These are phyloP conservation scores for Thelonectria olida DNA, from an alignment of 2,329 filamentous ascomycete genomes.

Conservation along the genomic window DNA sequence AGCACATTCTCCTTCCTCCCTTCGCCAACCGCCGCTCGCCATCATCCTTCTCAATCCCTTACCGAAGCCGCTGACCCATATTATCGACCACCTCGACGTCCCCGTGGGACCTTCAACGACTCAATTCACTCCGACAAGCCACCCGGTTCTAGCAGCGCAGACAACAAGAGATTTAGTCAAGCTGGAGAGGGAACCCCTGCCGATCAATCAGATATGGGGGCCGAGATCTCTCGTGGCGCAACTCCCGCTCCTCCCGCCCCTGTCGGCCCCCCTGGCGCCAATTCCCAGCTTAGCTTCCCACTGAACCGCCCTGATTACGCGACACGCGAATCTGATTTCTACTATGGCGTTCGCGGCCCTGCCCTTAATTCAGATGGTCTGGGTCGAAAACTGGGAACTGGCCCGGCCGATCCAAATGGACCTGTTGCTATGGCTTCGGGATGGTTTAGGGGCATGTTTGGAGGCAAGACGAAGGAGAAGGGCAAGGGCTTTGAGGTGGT, in stretches of 20 bases:
- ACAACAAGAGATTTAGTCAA: slow-evolving; percentile 51
- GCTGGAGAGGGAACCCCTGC: slow-evolving; percentile 36
- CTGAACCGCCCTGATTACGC: slow-evolving; percentile 83
- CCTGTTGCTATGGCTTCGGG: slow-evolving; percentile 88
- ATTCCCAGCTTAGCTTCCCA: slow-evolving; percentile 52
- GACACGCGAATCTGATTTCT: slow-evolving; percentile 95
- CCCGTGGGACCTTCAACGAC: slow-evolving; percentile 67
- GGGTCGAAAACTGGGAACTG: slow-evolving; percentile 88
- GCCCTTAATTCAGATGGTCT: slow-evolving; percentile 84
- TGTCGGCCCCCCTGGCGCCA: slow-evolving; percentile 15
- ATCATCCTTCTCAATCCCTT: slow-evolving; percentile 55
- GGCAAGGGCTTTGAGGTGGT: slow-evolving; percentile 98
- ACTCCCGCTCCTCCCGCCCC: slow-evolving; percentile 51
- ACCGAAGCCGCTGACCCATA: slow-evolving; percentile 77
- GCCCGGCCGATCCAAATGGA: slow-evolving; percentile 92
- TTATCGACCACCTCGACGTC: slow-evolving; percentile 83
- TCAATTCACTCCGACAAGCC: slow-evolving; percentile 44
- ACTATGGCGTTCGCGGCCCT: slow-evolving; percentile 91
- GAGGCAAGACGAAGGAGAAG: slow-evolving; percentile 91
- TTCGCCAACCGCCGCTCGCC: slow-evolving; percentile 62
- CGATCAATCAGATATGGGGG: slow-evolving; percentile 53
- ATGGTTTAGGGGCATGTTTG: slow-evolving; percentile 84
- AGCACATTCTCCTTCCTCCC: slow-evolving; percentile 78
- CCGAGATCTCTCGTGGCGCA: slow-evolving; percentile 52
- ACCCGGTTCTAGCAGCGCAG: slow-evolving; percentile 41